Evolutionary conservation across 2,329 filamentous ascomycete genomes (phyloP), one percentile per base, ranked within the genome.

Genomic region (Penicillium sp.): DNA sequence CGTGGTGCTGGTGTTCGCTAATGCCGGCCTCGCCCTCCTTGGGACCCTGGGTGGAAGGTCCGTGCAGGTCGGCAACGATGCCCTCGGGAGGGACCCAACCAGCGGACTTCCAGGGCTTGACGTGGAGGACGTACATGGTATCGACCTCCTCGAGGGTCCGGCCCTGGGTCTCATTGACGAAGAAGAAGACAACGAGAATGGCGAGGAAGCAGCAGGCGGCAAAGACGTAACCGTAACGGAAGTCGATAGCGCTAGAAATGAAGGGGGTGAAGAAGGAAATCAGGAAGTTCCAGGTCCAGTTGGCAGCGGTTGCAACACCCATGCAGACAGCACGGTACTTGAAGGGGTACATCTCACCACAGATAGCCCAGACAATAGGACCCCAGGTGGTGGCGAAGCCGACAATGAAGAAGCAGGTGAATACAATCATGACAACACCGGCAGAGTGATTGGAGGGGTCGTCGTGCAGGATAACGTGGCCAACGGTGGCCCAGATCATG

Each of bases 201-300:
- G 82, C 88, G 0, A 83, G 77, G 17, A 89, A 75, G 65, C 88
- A 90, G 69, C 88, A 91, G 1, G 79, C 86, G 0, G 88, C 88
- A 69, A 92, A 92, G 43, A 93, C 85, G 63, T 91, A 90, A 12
- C 89, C 89, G 69, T 91, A 91, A 19, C 81, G 80, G 73, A 88
- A 92, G 64, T 89, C 83, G 55, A 92, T 92, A 9, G 83, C 80
- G 0, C 77, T 76, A 1, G 85, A 88, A 69, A 92, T 91, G 73
- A 91, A 91, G 0, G 89, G 87, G 0, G 89, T 91, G 78, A 92
- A 91, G 80, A 92, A 92, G 0, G 84, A 84, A 61, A 89, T 78
- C 65, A 88, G 73, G 73, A 91, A 91, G 72, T 90, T 89, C 85
- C 86, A 90, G 31, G 76, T 72, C 89, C 89, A 93, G 75, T 93